Evolutionary conservation across 2,329 filamentous ascomycete species (phyloP).

Genomic region (Arthrobotrys iridis): DNA sequence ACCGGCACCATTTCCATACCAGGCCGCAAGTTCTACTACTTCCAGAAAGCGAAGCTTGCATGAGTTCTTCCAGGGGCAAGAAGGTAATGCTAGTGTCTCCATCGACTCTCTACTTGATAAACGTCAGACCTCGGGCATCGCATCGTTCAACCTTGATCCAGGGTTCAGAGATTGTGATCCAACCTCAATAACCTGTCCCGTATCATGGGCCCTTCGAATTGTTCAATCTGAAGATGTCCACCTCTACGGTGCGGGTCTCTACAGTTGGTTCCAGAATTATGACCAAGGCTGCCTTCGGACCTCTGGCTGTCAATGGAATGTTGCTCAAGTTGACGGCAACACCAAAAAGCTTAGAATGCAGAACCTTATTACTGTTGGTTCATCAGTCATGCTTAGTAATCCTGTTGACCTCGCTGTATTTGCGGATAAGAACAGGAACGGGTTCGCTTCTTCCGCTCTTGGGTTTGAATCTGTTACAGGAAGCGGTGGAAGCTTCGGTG

Average conservation of each 20-base stretch:
- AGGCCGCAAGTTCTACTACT: neutral
- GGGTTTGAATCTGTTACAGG: neutral
- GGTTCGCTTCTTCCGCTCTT: slow-evolving; percentile 36
- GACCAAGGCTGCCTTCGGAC: slow-evolving; percentile 71
- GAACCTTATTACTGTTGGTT: slow-evolving; percentile 30
- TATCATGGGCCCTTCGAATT: slow-evolving; percentile 60
- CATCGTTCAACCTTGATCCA: slow-evolving; percentile 56
- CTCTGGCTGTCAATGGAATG: slow-evolving; percentile 26
- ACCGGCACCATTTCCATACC: slow-evolving; percentile 62
- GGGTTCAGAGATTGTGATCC: slow-evolving; percentile 60
- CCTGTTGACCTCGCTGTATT: neutral
- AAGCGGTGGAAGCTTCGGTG: slow-evolving; percentile 19
- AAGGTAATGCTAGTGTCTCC: slow-evolving; percentile 30
- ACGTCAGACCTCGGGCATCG: neutral
- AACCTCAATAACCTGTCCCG: slow-evolving; percentile 56
- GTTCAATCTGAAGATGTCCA: slow-evolving; percentile 42
- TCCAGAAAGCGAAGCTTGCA: neutral
- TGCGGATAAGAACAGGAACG: slow-evolving; percentile 35
- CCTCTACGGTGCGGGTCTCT: slow-evolving; percentile 58
- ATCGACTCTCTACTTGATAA: slow-evolving; percentile 13
- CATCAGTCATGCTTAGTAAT: slow-evolving; percentile 27
- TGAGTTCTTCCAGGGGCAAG: neutral
- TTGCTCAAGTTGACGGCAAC: slow-evolving; percentile 6
- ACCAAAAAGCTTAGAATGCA: slow-evolving; percentile 24
- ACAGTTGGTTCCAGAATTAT: slow-evolving; percentile 58